phyloP scores from a whole-genome alignment of 208 protist genomes.

The Kentomonas sorsogonicus region DNA sequence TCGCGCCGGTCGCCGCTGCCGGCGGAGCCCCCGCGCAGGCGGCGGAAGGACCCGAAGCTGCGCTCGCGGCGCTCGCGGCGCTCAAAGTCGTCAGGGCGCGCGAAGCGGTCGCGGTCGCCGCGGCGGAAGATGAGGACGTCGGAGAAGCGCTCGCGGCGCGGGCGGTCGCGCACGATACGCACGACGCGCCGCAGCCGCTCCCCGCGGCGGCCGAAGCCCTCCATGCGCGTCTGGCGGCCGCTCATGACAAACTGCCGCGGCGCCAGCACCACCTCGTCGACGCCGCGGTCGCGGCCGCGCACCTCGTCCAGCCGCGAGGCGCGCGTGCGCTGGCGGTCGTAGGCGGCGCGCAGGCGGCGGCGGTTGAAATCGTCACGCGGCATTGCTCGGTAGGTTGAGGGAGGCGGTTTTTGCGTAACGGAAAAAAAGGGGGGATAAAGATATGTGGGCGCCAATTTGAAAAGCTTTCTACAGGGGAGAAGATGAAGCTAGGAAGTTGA shows the following conservation, averaged over 20 bases:
- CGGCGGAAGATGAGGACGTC: slow-evolving; percentile 60
- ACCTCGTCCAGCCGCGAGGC: slow-evolving; percentile 68
- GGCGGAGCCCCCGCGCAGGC: slow-evolving; percentile 10
- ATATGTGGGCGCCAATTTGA: too few species aligned
- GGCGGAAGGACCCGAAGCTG: too few species aligned
- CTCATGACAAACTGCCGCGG: slow-evolving; percentile 79
- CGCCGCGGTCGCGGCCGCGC: slow-evolving; percentile 57
- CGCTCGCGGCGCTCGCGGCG: slow-evolving; percentile 59
- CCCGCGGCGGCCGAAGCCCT: slow-evolving; percentile 81
- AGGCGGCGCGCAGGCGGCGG: slow-evolving; percentile 68
- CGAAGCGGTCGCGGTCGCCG: slow-evolving; percentile 63
- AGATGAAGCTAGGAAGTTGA: too few species aligned
- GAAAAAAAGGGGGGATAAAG: too few species aligned
- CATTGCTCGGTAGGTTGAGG: slow-evolving; percentile 32
- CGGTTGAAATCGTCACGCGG: slow-evolving; percentile 66
- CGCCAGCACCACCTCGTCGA: slow-evolving; percentile 26
- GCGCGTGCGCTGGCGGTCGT: slow-evolving; percentile 75
- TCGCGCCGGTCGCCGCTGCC: not conserved
- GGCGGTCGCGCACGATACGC: slow-evolving; percentile 11
- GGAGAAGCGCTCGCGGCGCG: slow-evolving; percentile 40
- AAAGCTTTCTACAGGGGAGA: too few species aligned
- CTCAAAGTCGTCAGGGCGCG: slow-evolving; percentile 64
- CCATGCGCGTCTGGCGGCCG: slow-evolving; percentile 53
- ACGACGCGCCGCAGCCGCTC: slow-evolving; percentile 51
- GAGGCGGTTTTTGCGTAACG: too few species aligned